Conservation (phyloP, 2,329 filamentous ascomycete species). For the Colletotrichum endophyticum region DNA sequence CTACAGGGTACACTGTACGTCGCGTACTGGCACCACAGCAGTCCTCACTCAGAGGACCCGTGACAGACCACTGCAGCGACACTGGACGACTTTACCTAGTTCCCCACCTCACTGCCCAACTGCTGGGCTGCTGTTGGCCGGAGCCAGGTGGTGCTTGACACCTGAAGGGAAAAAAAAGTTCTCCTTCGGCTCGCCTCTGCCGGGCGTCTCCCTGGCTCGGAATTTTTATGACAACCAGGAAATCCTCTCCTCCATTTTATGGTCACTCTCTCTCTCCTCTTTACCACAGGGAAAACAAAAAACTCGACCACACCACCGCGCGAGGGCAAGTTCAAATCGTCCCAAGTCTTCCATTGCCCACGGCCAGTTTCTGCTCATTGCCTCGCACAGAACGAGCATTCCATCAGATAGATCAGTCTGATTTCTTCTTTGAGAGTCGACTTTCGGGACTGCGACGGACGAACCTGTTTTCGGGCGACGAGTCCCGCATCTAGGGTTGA, state of each 20-base stretch:
- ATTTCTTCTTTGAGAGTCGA: background rate
- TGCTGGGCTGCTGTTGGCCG: background rate
- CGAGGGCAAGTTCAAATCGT: background rate
- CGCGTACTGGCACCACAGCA: background rate
- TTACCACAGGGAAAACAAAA: background rate
- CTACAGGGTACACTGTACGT: background rate
- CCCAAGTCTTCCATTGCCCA: background rate
- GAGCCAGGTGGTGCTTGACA: background rate
- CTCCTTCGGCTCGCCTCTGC: background rate
- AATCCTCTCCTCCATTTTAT: conserved; percentile 5
- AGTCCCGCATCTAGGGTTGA: background rate
- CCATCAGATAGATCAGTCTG: conserved; percentile 5
- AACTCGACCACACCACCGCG: background rate
- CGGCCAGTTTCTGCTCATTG: background rate
- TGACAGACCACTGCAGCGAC: background rate
- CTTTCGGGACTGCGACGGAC: background rate
- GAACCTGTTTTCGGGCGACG: background rate
- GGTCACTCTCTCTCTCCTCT: background rate
- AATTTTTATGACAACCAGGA: conserved; percentile 12
- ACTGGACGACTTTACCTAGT: background rate
- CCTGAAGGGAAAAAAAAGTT: background rate
- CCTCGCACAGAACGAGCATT: background rate
- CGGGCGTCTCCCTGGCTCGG: conserved; percentile 8
- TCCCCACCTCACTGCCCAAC: background rate
- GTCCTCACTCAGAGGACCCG: background rate